Evolutionary conservation across 495 filamentous ascomycete species (phyloP).

Genomic region (Penicillium samsonianum): DNA sequence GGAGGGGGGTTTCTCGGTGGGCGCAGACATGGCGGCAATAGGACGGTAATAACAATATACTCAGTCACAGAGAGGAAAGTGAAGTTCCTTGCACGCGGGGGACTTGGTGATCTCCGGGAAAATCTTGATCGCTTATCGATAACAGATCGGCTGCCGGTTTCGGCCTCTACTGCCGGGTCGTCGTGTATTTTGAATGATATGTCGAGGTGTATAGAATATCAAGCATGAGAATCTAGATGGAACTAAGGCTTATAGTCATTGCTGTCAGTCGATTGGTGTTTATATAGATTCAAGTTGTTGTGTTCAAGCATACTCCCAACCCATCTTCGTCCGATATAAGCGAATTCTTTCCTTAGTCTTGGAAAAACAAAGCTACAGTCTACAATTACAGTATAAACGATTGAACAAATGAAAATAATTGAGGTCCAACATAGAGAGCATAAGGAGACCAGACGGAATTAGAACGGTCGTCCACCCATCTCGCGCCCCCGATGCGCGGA

Average conservation of each 20-base stretch:
- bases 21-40: conserved; percentile 36
- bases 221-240: background rate
- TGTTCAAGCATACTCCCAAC: too few species aligned
- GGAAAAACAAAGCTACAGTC: background rate
- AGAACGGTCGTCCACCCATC: conserved; percentile 33
- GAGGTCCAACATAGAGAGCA: conserved; percentile 35
- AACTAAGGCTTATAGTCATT: background rate
- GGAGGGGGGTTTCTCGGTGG: conserved; percentile 41
- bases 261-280: background rate
- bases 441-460: conserved; percentile 34
- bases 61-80: conserved; percentile 12
- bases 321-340: background rate
- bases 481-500: conserved; percentile 41
- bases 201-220: background rate
- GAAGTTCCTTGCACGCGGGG: conserved; percentile 20
- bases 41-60: conserved; percentile 5
- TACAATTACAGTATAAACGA: background rate
- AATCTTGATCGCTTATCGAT: conserved; percentile 52
- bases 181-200: background rate
- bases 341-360: background rate
- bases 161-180: conserved; percentile 27
- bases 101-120: conserved; percentile 27
- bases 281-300: background rate
- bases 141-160: conserved; percentile 41
- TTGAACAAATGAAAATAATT: conserved; percentile 37